Evolutionary conservation across 257 asterid genomes (phyloP).

Genomic region (Solanum virginianum): DNA sequence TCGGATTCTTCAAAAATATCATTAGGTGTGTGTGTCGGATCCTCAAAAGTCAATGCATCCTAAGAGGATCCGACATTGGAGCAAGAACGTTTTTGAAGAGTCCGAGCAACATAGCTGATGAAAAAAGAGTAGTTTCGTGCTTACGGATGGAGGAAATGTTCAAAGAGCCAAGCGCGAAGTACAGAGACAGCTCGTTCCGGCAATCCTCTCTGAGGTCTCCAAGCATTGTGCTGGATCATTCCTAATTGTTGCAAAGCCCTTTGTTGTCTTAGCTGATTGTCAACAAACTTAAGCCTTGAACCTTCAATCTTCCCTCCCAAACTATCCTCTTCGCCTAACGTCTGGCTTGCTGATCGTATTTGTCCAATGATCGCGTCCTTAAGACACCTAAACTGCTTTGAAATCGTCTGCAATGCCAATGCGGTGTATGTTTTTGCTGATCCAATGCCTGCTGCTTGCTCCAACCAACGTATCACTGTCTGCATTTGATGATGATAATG

Average conservation of each 20-base stretch:
- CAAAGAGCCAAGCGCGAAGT: constrained; percentile 97
- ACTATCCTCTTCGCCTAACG: constrained; percentile 71
- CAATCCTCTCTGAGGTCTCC: constrained; percentile 99
- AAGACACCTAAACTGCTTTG: constrained; percentile 89
- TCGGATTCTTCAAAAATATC: not conserved
- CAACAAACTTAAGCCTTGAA: constrained; percentile 78
- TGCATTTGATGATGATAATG: constrained; percentile 97
- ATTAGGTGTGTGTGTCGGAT: not conserved
- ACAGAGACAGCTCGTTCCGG: constrained; percentile 93
- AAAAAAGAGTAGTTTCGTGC: not conserved
- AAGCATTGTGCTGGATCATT: constrained; percentile 96
- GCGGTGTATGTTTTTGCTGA: constrained; percentile 87
- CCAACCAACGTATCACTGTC: constrained; percentile 76
- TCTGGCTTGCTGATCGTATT: constrained; percentile 55
- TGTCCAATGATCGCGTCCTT: constrained; percentile 83
- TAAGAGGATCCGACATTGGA: not conserved
- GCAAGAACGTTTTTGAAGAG: not conserved
- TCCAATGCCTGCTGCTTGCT: constrained; percentile 79
- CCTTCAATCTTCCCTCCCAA: constrained; percentile 53
- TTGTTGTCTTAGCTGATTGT: constrained; percentile 79
- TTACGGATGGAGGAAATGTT: constrained; percentile 97
- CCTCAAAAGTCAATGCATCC: not conserved
- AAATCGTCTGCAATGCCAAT: constrained; percentile 77
- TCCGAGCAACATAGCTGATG: not conserved
- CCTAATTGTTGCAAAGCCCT: constrained; percentile 95